Percentiles rank a stretch among this genome's conserved stretches.
phyloP scores from a whole-genome alignment of 306 rosid species.

The Fagus sylvatica region DNA sequence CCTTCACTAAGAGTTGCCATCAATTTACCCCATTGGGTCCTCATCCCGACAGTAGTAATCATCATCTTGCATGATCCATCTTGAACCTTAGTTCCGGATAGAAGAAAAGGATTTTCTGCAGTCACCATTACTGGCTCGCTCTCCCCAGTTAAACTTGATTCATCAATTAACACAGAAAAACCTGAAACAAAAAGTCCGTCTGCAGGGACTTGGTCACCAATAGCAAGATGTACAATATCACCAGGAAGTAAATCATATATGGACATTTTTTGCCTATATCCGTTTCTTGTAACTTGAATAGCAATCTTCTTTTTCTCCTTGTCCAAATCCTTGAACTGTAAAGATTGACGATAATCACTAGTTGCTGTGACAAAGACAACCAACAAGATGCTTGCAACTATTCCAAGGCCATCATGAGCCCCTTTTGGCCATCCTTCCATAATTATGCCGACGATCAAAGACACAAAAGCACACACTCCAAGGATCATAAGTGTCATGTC shows the following conservation, averaged over 20 bases:
- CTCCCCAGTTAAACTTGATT: conserved; percentile 98
- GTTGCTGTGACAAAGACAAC: conserved; percentile 95
- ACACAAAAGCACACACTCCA: conserved; percentile 83
- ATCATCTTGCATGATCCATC: conserved; percentile 95
- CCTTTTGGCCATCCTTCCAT: conserved; percentile 97
- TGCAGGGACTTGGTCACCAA: conserved; percentile 96
- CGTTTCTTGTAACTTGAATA: conserved; percentile 85
- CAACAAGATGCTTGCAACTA: conserved; percentile 86
- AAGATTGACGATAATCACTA: conserved; percentile 92
- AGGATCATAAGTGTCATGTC: conserved; percentile 99
- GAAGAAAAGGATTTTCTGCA: conserved; percentile 75
- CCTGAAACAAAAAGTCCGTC: conserved; percentile 91
- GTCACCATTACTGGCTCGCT: conserved; percentile 86
- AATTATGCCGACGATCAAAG: conserved; percentile 80
- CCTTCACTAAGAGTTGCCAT: conserved; percentile 97
- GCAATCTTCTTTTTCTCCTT: conserved; percentile 92
- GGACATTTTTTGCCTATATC: conserved; percentile 91
- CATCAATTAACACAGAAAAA: conserved; percentile 81
- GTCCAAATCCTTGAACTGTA: conserved; percentile 95
- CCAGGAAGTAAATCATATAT: conserved; percentile 94
- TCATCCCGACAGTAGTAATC: conserved; percentile 93
- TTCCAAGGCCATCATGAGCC: conserved; percentile 97
- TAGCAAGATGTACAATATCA: conserved; percentile 82
- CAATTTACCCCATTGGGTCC: conserved; percentile 98
- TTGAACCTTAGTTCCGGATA: conserved; percentile 94